Percentiles rank a stretch among this genome's conserved stretches.
Evolutionary conservation across 2,329 filamentous ascomycete species (phyloP).

Genomic region (Canariomyces notabilis): DNA sequence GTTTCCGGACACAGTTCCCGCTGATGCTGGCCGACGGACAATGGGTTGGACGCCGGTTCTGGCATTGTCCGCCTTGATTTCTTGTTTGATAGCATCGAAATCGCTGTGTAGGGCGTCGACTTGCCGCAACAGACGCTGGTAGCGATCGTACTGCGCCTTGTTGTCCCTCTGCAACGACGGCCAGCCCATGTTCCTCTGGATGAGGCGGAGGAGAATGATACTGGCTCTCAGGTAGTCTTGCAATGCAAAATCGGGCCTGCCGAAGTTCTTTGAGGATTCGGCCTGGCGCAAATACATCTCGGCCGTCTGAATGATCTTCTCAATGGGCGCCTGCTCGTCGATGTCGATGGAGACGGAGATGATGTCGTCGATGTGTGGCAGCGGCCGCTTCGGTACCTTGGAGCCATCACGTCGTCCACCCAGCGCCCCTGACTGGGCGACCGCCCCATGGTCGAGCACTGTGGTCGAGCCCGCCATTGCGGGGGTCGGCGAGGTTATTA

Average conservation of each 20-base stretch:
- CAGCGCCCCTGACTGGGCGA: conserved; percentile 3
- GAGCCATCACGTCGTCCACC: conserved; percentile 12
- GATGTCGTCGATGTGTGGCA: conserved; percentile 52
- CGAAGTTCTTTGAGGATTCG: conserved; percentile 57
- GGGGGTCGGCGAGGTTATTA: neutral
- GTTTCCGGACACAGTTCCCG: neutral
- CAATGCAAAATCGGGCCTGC: conserved; percentile 68
- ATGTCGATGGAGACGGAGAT: conserved; percentile 42
- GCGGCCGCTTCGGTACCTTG: conserved; percentile 31
- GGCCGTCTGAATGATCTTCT: conserved; percentile 48
- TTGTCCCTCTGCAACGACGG: conserved; percentile 55
- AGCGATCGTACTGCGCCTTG: conserved; percentile 43
- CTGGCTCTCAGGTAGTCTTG: conserved; percentile 79
- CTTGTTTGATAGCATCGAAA: conserved; percentile 54
- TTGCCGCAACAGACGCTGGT: conserved; percentile 46
- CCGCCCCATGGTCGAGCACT: conserved; percentile 24
- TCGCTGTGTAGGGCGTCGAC: conserved; percentile 43
- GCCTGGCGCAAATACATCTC: conserved; percentile 55
- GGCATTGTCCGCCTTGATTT: conserved; percentile 60
- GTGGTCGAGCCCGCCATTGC: conserved; percentile 26
- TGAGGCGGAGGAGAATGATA: conserved; percentile 69
- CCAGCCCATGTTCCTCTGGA: conserved; percentile 73
- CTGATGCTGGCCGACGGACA: neutral
- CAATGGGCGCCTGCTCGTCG: conserved; percentile 46
- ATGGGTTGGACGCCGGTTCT: conserved; percentile 53